Base-by-base conservation (phyloP, 768 basidiomycete species). In the Macrolepiota fuliginosa region DNA sequence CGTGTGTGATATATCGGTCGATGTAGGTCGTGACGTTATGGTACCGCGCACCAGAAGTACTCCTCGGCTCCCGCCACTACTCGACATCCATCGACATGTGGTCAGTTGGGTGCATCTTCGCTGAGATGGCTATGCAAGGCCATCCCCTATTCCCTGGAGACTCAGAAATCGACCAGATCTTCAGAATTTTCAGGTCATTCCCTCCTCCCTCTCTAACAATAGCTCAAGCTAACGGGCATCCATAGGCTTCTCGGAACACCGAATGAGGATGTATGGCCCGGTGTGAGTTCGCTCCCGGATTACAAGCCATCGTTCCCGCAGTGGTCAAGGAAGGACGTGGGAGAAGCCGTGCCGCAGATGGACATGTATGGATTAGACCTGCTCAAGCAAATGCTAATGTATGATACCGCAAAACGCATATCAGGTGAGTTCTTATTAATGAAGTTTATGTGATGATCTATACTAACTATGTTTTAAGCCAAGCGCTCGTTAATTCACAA, bases 121-220 rank as follows among this genome's bases (percentile, higher is more conserved):
- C 96, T 7, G 97, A 99, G 78, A 98, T 98, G 96, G 90, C 94
- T 57, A 92, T 96, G 90, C 83, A 86, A 63, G 91, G 91, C 66
- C 74, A 88, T 71, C 85, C 96, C 1, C 81, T 98, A 12, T 99
- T 99, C 83, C 96, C 97, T 24, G 97, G 97, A 4, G 97, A 99
- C 77, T 98, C 97, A 27, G 97, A 99, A 77, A 99, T 98, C 71
- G 97, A 99, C 76, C 97, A 99, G 79, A 98, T 98, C 65, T 98
- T 98, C 85, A 90, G 94, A 76, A 99, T 99, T 69, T 99, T 98
- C 83, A 86, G 93, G 97, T 96, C 64, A 56, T 82, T 73, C 49
- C 35, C 36, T 32, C 25, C 13, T 4, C 19, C 36, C 51, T 25
- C 32, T 29, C 50, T n/a, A 13, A 15, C 45, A 24, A 55, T 49